phyloP scores from a whole-genome alignment of 306 rosid genomes.

The Cucumis cinereus region DNA sequence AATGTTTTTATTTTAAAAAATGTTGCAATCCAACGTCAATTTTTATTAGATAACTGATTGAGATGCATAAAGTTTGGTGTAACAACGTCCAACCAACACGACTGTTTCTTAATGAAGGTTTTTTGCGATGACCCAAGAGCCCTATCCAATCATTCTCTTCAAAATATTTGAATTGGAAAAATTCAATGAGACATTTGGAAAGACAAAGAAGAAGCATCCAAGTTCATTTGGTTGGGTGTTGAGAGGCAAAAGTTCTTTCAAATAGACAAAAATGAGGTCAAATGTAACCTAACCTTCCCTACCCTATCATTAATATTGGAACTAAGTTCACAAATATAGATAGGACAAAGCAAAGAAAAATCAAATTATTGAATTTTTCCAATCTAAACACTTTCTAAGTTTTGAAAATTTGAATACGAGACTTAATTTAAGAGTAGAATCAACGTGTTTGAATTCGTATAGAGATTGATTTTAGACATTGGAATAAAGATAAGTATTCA shows the following conservation, averaged over 20 bases:
- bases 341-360: background rate
- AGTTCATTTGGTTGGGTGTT: background rate
- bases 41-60: no score
- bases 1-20: no score
- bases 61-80: no score
- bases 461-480: background rate
- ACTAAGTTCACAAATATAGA: no score
- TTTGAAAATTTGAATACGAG: background rate
- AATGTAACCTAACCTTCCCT: background rate
- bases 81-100: no score
- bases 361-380: background rate
- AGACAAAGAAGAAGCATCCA: background rate
- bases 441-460: background rate
- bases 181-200: background rate
- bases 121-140: no score
- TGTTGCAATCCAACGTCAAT: no score
- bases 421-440: background rate
- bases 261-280: background rate
- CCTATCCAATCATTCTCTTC: background rate
- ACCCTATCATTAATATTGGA: background rate
- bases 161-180: background rate
- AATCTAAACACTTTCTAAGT: background rate
- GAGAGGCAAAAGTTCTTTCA: background rate
- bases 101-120: no score
- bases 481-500: background rate